Evolutionary conservation across 2,329 filamentous ascomycete species (phyloP).

Genomic region (Fusarium tjaetaba): DNA sequence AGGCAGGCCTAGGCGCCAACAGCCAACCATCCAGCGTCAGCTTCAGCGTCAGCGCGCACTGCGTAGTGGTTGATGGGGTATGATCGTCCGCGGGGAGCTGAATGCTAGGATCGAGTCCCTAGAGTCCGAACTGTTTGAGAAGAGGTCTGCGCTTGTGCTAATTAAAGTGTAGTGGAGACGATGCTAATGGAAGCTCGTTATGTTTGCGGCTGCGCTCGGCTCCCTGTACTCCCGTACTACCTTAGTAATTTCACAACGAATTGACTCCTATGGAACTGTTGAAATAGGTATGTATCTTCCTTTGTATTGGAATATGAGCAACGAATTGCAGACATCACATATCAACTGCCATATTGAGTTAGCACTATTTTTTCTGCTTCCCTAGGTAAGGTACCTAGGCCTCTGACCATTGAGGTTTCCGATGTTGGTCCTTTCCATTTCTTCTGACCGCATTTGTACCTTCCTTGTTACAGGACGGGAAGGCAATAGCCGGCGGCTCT

Average conservation of each 20-base stretch:
- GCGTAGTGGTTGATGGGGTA: conserved; percentile 23
- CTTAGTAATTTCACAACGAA: neutral
- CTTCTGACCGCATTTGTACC: neutral
- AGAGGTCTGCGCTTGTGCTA: conserved; percentile 9
- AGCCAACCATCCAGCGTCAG: conserved; percentile 30
- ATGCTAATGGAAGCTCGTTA: neutral
- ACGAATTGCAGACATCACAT: neutral
- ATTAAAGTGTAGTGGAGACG: conserved; percentile 24
- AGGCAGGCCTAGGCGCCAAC: conserved; percentile 25
- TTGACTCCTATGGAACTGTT: neutral
- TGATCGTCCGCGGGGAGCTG: conserved; percentile 24
- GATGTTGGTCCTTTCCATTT: conserved; percentile 3
- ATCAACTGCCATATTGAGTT: neutral
- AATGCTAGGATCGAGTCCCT: conserved; percentile 5
- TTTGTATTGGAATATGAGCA: neutral
- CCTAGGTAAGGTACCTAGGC: neutral
- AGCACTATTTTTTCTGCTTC: neutral
- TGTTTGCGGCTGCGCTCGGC: conserved; percentile 26
- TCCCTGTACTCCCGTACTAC: conserved; percentile 21
- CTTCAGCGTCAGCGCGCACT: conserved; percentile 36
- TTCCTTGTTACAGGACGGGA: neutral
- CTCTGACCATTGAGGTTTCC: neutral
- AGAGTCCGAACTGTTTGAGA: conserved; percentile 1
- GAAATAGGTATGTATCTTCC: neutral
- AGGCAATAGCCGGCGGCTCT: neutral